A percentile compares a stretch with the other conserved stretches of the same genome.
phyloP scores from a whole-genome alignment of 768 basidiomycete genomes.

The Coprinellus aureogranulatus region DNA sequence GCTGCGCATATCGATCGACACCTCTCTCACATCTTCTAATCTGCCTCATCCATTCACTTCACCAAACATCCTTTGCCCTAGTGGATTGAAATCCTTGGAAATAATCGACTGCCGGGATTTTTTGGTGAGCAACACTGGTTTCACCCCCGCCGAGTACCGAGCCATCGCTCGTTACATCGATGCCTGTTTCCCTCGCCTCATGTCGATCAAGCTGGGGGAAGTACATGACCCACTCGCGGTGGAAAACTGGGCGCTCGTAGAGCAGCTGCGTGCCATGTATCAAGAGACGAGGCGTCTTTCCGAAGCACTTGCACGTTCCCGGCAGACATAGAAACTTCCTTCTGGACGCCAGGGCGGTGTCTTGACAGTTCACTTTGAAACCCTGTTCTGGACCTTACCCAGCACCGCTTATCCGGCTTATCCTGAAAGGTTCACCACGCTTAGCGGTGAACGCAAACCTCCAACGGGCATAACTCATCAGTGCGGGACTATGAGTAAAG shows the following conservation, averaged over 20 bases:
- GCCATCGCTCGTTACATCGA: slow-evolving; percentile 1
- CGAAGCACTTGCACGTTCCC: not conserved
- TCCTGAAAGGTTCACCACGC: too few species aligned
- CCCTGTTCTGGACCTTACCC: too few species aligned
- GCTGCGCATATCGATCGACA: not conserved
- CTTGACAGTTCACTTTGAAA: too few species aligned
- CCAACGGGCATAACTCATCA: too few species aligned
- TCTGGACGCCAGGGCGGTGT: too few species aligned
- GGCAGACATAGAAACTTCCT: too few species aligned
- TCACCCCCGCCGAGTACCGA: not conserved
- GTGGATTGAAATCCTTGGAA: not conserved
- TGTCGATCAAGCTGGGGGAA: not conserved
- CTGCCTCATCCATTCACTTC: not conserved
- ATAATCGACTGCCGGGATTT: not conserved
- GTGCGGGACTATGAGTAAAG: too few species aligned
- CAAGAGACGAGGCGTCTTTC: not conserved
- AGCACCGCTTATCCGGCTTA: too few species aligned
- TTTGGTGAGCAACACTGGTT: not conserved
- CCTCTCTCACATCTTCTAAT: not conserved
- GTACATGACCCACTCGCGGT: too few species aligned
- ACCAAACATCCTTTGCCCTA: not conserved
- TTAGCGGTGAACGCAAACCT: too few species aligned
- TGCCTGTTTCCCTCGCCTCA: not conserved
- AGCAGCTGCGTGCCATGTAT: not conserved
- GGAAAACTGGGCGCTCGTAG: slow-evolving; percentile 3